These are phyloP conservation scores for Esteya vermicola DNA, from an alignment of 2,329 filamentous ascomycete species.

Conservation along the genomic window DNA sequence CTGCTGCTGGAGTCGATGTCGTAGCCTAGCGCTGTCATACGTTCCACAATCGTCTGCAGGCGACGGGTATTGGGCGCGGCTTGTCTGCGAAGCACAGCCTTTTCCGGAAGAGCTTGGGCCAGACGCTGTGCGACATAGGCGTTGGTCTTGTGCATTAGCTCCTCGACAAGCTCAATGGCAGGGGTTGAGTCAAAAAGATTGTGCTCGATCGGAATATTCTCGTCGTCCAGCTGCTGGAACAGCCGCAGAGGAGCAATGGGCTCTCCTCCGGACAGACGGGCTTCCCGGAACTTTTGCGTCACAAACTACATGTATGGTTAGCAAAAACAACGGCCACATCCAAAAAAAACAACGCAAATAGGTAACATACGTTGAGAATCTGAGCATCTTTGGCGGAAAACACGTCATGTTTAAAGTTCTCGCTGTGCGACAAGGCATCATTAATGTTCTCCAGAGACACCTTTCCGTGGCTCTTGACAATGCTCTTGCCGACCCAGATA, in stretches of 20 bases:
- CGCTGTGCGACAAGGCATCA: conserved; percentile 53
- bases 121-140: conserved; percentile 78
- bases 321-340: conserved; percentile 2
- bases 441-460: conserved; percentile 79
- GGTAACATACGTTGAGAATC: conserved; percentile 51
- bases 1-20: conserved; percentile 83
- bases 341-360: neutral
- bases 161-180: conserved; percentile 87
- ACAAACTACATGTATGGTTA: conserved; percentile 39
- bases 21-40: conserved; percentile 84
- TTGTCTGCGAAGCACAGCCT: conserved; percentile 83
- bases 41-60: conserved; percentile 77
- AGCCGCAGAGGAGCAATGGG: conserved; percentile 77
- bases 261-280: conserved; percentile 64
- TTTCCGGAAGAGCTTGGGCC: conserved; percentile 65
- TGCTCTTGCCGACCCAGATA: conserved; percentile 83
- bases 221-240: conserved; percentile 87
- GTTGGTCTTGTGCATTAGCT: conserved; percentile 89
- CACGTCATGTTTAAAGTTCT: conserved; percentile 47
- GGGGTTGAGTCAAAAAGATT: conserved; percentile 90
- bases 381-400: conserved; percentile 64
- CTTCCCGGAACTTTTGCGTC: conserved; percentile 80
- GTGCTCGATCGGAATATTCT: conserved; percentile 91
- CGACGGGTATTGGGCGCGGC: conserved; percentile 73
- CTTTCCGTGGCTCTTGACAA: conserved; percentile 84